Base-by-base conservation (phyloP, 352 stramenopile genomes). In the Globisporangium irregulare region DNA sequence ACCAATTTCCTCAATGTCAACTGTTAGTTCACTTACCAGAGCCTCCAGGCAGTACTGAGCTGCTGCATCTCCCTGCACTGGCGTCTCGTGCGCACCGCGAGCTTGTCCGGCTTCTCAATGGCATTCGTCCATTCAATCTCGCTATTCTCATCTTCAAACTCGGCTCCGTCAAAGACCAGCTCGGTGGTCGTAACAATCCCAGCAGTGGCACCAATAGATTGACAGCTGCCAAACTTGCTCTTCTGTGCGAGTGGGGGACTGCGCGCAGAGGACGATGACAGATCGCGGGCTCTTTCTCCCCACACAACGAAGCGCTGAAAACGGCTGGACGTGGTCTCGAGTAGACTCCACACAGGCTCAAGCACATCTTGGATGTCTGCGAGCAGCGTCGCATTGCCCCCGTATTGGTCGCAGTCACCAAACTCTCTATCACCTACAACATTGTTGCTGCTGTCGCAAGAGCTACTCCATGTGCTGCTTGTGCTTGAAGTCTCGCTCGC, bases 81-180 rank as follows among this genome's bases (percentile, higher is more conserved):
- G 54, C 61, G 67, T 10, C 67, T 15, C 8, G 67, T 72, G 14
- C 61, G 67, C 59, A 72, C 67, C 9, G 34, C 67, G 32, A 72
- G 62, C 15, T 50, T 46, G 5, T 15, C 22, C 5, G 53, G 48
- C 8, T 57, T 25, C 20, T 6, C 22, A 24, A 3, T 53, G 8
- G 27, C 12, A 18, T 43, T 65, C 34, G 25, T 27, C 48, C 66
- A 62, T n/a, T 46, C 43, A 10, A 24, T 27, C 8, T 54, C 15
- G 7, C 25, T 54, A 36, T 53, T 29, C n/a, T 50, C 59, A 36
- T 61, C 66, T 12, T 32, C 32, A 67, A 72, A 65, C 14, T 59
- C 66, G 54, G 46, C 27, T 10, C 29, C 60, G 25, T 34, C 41
- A 36, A 64, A 67, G 8, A 54, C 41, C 38, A 48, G 25, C 1